These are phyloP conservation scores for Nadsonia commutata DNA, from an alignment of 1,139 yeast species.

Conservation along the genomic window DNA sequence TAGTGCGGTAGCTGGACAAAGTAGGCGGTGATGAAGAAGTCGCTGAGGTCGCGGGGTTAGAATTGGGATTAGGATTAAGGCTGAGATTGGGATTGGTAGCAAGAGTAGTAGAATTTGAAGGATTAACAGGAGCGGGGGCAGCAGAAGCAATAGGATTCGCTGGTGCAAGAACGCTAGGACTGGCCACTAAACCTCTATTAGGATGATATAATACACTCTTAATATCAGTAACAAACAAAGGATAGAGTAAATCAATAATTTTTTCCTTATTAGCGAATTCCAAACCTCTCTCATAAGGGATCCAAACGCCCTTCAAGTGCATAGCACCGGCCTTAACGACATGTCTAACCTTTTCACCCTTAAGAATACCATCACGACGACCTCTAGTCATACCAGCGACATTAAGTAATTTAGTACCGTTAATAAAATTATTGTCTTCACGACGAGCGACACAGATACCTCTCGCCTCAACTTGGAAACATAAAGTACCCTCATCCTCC, in stretches of 20 bases:
- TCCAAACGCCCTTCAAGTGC: constrained; percentile 98
- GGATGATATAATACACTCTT: constrained; percentile 43
- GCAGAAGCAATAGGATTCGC: background rate
- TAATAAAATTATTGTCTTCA: constrained; percentile 86
- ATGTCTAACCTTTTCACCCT: constrained; percentile 76
- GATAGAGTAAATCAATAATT: constrained; percentile 72
- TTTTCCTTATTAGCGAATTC: constrained; percentile 86
- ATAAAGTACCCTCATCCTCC: constrained; percentile 91
- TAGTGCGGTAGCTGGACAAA: background rate
- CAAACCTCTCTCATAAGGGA: constrained; percentile 85
- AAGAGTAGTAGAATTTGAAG: constrained; percentile 1
- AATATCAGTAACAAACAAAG: constrained; percentile 77
- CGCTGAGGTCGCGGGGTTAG: constrained; percentile 5
- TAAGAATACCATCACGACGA: constrained; percentile 83
- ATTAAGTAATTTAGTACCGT: constrained; percentile 83
- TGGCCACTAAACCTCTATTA: constrained; percentile 9
- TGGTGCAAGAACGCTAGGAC: constrained; percentile 7
- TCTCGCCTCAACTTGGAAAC: constrained; percentile 91
- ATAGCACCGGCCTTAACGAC: constrained; percentile 94
- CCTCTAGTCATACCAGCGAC: constrained; percentile 96
- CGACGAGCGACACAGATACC: constrained; percentile 85
- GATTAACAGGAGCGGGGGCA: constrained; percentile 1
- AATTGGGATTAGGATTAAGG: constrained; percentile 4
- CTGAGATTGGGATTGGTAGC: background rate
- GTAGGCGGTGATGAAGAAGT: too few species aligned